Percentiles rank a stretch among this genome's conserved stretches.
Conservation (phyloP, 805 yeast species). For the Starmerella sp. region DNA sequence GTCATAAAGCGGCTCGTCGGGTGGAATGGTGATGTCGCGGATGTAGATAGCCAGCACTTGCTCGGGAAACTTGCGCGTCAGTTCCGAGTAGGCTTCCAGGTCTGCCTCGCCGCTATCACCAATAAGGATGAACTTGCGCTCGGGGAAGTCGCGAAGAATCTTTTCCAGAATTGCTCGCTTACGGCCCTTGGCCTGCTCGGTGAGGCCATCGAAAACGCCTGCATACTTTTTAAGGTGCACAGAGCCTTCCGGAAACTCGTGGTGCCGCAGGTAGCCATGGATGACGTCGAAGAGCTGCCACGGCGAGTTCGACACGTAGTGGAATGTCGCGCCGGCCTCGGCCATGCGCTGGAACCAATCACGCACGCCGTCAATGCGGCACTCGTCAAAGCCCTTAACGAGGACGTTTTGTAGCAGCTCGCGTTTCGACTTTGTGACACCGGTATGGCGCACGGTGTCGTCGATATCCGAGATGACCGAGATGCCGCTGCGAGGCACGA, state of each 20-base stretch:
- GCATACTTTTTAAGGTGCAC: slow-evolving; percentile 76
- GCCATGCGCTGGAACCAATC: slow-evolving; percentile 55
- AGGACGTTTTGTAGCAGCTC: slow-evolving; percentile 71
- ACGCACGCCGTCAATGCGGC: slow-evolving; percentile 65
- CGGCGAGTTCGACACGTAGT: slow-evolving; percentile 93
- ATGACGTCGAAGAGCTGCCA: slow-evolving; percentile 69
- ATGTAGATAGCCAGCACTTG: slow-evolving; percentile 67
- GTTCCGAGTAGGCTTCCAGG: slow-evolving; percentile 73
- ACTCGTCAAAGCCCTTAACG: slow-evolving; percentile 49
- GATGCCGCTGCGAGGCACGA: slow-evolving; percentile 36
- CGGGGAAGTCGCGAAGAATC: slow-evolving; percentile 61
- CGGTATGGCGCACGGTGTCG: slow-evolving; percentile 85
- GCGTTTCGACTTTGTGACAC: slow-evolving; percentile 79
- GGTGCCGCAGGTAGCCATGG: slow-evolving; percentile 42
- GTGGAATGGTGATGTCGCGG: slow-evolving; percentile 47
- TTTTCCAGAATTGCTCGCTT: slow-evolving; percentile 55
- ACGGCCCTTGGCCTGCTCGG: slow-evolving; percentile 79
- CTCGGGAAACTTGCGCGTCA: slow-evolving; percentile 51
- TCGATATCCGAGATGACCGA: slow-evolving; percentile 85
- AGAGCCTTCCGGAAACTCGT: slow-evolving; percentile 65
- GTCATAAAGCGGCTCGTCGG: slow-evolving; percentile 20
- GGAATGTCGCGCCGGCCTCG: slow-evolving; percentile 48
- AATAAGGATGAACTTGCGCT: slow-evolving; percentile 65
- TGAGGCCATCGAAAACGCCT: slow-evolving; percentile 68
- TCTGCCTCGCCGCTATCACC: slow-evolving; percentile 97